A percentile compares a stretch with the other conserved stretches of the same genome.
Conservation (phyloP, 805 yeast species). For the Jamesozyma lodderae region DNA sequence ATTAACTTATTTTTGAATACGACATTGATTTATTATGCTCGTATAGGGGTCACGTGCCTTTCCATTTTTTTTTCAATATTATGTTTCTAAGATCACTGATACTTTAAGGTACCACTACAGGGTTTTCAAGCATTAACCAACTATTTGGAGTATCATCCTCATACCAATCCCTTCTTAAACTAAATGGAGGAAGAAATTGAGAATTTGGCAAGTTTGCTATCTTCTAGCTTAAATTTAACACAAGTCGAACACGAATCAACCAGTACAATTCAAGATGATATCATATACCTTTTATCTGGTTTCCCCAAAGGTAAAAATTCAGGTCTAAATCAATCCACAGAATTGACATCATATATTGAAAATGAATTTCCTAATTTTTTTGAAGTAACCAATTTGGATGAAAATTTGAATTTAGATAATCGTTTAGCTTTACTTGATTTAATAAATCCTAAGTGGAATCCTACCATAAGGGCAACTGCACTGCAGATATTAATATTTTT, state of each 20-base stretch:
- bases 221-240: not conserved
- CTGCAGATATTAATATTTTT: slow-evolving; percentile 20
- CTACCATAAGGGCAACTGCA: not conserved
- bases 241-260: not conserved
- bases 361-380: slow-evolving; percentile 4
- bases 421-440: slow-evolving; percentile 11
- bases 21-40: too few species aligned
- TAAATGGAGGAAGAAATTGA: not conserved
- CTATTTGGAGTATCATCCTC: too few species aligned
- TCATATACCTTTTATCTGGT: not conserved
- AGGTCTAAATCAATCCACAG: not conserved
- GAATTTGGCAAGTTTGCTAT: not conserved
- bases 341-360: not conserved
- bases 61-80: too few species aligned
- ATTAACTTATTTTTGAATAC: too few species aligned
- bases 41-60: too few species aligned
- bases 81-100: too few species aligned
- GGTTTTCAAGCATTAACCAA: too few species aligned
- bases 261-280: not conserved
- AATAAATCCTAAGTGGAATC: not conserved
- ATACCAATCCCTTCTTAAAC: not conserved
- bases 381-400: slow-evolving; percentile 11
- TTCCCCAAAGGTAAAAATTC: not conserved
- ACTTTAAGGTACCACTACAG: too few species aligned
- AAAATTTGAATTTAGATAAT: slow-evolving; percentile 12